These are phyloP conservation scores for Ceratobasidium sp. DNA, from an alignment of 1,284 basidiomycete species.

Conservation along the genomic window DNA sequence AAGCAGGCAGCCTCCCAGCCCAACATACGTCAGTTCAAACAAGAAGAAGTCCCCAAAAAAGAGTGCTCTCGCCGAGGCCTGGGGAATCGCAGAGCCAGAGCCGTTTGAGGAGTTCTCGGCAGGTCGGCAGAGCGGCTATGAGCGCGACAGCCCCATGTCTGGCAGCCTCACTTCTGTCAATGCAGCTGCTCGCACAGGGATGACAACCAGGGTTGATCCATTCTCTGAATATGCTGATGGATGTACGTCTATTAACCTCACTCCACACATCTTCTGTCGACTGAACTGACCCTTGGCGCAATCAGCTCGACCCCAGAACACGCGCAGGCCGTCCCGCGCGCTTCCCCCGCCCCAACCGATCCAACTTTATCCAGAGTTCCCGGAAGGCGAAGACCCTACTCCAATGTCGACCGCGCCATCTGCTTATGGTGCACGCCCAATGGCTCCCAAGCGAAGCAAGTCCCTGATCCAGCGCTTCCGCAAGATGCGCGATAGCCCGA, in stretches of 20 bases:
- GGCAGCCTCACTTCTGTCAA: slow-evolving; percentile 37
- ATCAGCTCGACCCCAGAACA: slow-evolving; percentile 35
- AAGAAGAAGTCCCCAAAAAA: slow-evolving; percentile 43
- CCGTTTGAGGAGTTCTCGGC: slow-evolving; percentile 88
- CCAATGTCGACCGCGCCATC: slow-evolving; percentile 31
- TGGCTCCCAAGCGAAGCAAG: slow-evolving; percentile 46
- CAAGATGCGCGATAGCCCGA: slow-evolving; percentile 48
- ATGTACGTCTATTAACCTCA: slow-evolving; percentile 1
- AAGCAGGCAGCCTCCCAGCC: slow-evolving; percentile 48
- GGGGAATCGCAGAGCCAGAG: slow-evolving; percentile 88
- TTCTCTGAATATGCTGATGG: slow-evolving; percentile 34
- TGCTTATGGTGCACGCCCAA: slow-evolving; percentile 40
- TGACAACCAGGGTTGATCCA: slow-evolving; percentile 29
- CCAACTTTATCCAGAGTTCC: slow-evolving; percentile 42
- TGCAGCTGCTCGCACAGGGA: slow-evolving; percentile 31
- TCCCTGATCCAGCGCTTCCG: slow-evolving; percentile 50
- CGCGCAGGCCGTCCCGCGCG: slow-evolving; percentile 39
- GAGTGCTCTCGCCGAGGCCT: slow-evolving; percentile 61
- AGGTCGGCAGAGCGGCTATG: slow-evolving; percentile 58
- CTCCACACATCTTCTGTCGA: background rate
- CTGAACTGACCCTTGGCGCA: background rate
- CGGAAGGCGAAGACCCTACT: slow-evolving; percentile 38
- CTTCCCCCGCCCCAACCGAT: slow-evolving; percentile 46
- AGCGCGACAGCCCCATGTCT: slow-evolving; percentile 25
- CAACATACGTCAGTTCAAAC: slow-evolving; percentile 31